These are phyloP conservation scores for Emydomyces testavorans DNA, from an alignment of 2,329 filamentous ascomycete genomes.

Conservation along the genomic window DNA sequence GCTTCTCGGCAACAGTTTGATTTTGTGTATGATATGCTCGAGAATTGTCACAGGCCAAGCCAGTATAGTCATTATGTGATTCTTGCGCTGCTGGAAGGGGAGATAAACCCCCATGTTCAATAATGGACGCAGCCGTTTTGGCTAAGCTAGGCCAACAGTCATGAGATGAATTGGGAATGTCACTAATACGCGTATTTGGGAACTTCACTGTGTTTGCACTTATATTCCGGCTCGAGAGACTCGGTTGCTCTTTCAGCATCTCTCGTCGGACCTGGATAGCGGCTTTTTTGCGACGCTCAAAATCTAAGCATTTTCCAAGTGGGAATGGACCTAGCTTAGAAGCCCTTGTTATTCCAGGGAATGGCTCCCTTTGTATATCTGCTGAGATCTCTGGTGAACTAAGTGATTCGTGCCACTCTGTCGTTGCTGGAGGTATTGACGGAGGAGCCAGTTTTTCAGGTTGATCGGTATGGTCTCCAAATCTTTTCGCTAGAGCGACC, in stretches of 20 bases:
- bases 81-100: background rate
- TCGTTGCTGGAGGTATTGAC: background rate
- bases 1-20: background rate
- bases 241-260: slow-evolving; percentile 8
- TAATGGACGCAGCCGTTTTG: background rate
- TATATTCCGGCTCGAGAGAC: background rate
- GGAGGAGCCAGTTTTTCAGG: background rate
- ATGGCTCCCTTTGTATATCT: slow-evolving; percentile 5
- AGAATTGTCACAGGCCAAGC: background rate
- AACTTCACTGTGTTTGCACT: background rate
- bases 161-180: no score
- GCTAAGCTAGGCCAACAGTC: background rate
- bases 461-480: background rate
- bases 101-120: background rate
- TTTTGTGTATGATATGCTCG: background rate
- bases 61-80: background rate
- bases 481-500: background rate
- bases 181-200: no score
- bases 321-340: slow-evolving; percentile 12
- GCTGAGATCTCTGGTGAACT: background rate
- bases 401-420: background rate
- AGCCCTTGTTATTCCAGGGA: background rate
- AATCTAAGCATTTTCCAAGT: slow-evolving; percentile 27
- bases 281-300: slow-evolving; percentile 30
- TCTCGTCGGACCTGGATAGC: slow-evolving; percentile 23